Conservation (phyloP, 371 early-diverging fungal species). For the Sporodiniella umbellata region DNA sequence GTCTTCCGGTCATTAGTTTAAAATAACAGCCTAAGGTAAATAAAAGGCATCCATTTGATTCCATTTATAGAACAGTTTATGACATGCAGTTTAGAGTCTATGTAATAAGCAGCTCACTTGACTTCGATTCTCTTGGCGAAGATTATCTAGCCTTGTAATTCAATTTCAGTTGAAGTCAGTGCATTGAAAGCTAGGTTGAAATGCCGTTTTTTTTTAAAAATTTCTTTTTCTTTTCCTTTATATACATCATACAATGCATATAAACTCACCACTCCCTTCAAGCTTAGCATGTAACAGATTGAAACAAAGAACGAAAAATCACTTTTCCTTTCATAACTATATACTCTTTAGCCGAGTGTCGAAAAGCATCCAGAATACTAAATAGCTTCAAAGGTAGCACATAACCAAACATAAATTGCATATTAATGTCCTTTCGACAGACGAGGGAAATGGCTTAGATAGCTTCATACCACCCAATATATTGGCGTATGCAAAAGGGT, state of each 20-base stretch:
- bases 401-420: no score
- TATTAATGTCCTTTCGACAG: no score
- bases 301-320: background rate
- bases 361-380: conserved; percentile 62
- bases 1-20: no score
- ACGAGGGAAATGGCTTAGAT: conserved; percentile 50
- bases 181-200: no score
- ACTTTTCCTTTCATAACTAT: background rate
- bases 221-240: background rate
- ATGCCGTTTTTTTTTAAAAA: background rate
- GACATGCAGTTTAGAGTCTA: no score
- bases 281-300: conserved; percentile 38
- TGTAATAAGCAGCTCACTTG: no score
- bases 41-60: no score
- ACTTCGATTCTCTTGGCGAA: no score
- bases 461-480: conserved; percentile 60
- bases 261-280: conserved; percentile 38
- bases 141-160: no score
- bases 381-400: conserved; percentile 48
- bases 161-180: no score
- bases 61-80: no score
- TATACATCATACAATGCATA: conserved; percentile 1
- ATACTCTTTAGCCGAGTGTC: conserved; percentile 33
- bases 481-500: conserved; percentile 67
- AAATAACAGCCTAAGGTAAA: no score